phyloP scores from a whole-genome alignment of 1,139 yeast genomes.

The Taphrina pruni region DNA sequence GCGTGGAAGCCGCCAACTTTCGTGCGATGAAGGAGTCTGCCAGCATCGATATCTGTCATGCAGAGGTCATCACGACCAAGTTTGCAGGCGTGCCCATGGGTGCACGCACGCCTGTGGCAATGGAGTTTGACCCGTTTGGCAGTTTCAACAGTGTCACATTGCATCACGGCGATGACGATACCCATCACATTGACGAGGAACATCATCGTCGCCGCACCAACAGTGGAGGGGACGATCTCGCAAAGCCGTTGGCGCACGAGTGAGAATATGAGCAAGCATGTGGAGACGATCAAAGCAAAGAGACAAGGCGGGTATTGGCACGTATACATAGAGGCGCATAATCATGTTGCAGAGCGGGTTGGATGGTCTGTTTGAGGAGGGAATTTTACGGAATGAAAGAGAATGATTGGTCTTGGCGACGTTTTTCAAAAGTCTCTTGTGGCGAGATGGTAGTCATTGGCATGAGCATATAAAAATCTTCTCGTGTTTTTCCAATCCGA shows the following conservation, averaged over 20 bases:
- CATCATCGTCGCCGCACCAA: conserved; percentile 35
- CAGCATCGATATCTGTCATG: conserved; percentile 51
- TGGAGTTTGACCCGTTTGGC: conserved; percentile 75
- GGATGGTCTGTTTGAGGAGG: not conserved
- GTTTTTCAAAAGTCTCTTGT: not conserved
- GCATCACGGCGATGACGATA: conserved; percentile 59
- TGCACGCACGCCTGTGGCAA: conserved; percentile 48
- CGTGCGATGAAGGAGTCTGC: conserved; percentile 50
- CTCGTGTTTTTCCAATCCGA: not conserved
- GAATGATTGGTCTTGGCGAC: not conserved
- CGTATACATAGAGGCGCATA: too few relatives aligned
- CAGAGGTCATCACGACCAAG: conserved; percentile 45
- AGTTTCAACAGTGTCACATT: conserved; percentile 87
- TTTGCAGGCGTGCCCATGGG: conserved; percentile 54
- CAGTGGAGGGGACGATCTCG: conserved; percentile 23
- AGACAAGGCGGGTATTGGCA: too few relatives aligned
- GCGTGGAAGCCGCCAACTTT: conserved; percentile 53
- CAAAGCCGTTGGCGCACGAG: conserved; percentile 12
- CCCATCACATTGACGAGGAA: conserved; percentile 33
- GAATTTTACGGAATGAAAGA: not conserved
- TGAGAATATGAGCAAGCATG: not conserved
- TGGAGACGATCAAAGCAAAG: too few relatives aligned
- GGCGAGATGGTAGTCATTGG: conserved; percentile 7
- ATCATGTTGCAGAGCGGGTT: too few relatives aligned
- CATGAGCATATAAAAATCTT: not conserved